Evolutionary conservation across 768 basidiomycete genomes (phyloP).

Genomic region (Boletus fagicola): DNA sequence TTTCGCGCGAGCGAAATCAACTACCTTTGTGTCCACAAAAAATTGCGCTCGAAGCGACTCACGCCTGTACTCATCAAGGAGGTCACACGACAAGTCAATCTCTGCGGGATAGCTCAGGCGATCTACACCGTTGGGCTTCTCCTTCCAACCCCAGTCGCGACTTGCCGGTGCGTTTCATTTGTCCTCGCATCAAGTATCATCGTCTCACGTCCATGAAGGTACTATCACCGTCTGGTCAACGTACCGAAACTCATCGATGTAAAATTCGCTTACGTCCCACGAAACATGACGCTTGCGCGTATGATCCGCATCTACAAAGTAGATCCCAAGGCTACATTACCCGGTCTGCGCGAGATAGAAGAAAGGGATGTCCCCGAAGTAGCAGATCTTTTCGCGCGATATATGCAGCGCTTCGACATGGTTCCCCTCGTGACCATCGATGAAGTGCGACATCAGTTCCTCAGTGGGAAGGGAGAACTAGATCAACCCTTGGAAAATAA

Average conservation of each 20-base stretch:
- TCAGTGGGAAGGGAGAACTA: conserved; percentile 71
- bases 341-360: conserved; percentile 86
- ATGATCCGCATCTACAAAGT: conserved; percentile 79
- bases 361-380: conserved; percentile 73
- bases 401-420: conserved; percentile 87
- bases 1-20: conserved; percentile 89
- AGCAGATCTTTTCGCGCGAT: conserved; percentile 65
- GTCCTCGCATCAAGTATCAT: neutral
- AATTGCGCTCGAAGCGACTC: conserved; percentile 89
- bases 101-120: conserved; percentile 92
- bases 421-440: conserved; percentile 68
- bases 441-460: conserved; percentile 83
- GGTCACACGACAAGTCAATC: conserved; percentile 87
- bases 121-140: conserved; percentile 95
- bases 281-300: conserved; percentile 86
- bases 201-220: conserved; percentile 45
- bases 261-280: conserved; percentile 83
- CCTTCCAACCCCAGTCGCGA: conserved; percentile 89
- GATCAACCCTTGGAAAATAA: conserved; percentile 37
- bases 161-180: conserved; percentile 59
- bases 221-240: conserved; percentile 90
- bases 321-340: conserved; percentile 46
- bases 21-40: conserved; percentile 97
- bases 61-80: conserved; percentile 98
- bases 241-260: conserved; percentile 89